Percentiles rank a stretch among this genome's conserved stretches.
Evolutionary conservation across 2,329 filamentous ascomycete genomes (phyloP).

Genomic region (Penicillium sclerotigenum): DNA sequence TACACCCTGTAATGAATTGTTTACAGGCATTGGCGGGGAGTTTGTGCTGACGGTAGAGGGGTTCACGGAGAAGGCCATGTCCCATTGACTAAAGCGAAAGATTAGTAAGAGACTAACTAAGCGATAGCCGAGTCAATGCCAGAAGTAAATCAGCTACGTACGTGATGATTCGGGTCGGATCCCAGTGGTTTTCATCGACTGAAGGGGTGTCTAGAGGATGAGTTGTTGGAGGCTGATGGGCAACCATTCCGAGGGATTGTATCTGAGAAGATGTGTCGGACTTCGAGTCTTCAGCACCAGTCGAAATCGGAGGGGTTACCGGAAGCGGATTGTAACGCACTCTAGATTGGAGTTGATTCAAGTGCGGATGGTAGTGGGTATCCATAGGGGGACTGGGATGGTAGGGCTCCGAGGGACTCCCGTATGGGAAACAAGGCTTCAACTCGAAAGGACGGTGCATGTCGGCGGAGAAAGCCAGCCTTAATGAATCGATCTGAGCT

Average conservation of each 20-base stretch:
- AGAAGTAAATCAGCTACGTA: conserved; percentile 51
- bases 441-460: conserved; percentile 80
- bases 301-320: conserved; percentile 76
- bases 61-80: conserved; percentile 83
- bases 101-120: conserved; percentile 27
- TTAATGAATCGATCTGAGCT: conserved; percentile 81
- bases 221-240: conserved; percentile 33
- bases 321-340: conserved; percentile 60
- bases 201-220: conserved; percentile 55
- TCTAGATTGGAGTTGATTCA: conserved; percentile 43
- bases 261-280: conserved; percentile 68
- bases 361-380: conserved; percentile 50
- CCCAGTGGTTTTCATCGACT: conserved; percentile 71
- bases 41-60: conserved; percentile 42
- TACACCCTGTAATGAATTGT: conserved; percentile 27
- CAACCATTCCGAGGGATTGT: conserved; percentile 53
- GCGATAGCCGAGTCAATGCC: not conserved
- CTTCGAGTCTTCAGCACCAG: conserved; percentile 69
- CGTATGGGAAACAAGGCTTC: conserved; percentile 82
- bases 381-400: conserved; percentile 60
- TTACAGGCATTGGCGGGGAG: conserved; percentile 42
- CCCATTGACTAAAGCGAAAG: conserved; percentile 71
- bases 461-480: conserved; percentile 88
- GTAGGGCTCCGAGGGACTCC: conserved; percentile 67
- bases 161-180: conserved; percentile 86